Evolutionary conservation across 768 basidiomycete species (phyloP), one percentile per base, ranked within the genome.

Genomic region (Agaricus blazei): DNA sequence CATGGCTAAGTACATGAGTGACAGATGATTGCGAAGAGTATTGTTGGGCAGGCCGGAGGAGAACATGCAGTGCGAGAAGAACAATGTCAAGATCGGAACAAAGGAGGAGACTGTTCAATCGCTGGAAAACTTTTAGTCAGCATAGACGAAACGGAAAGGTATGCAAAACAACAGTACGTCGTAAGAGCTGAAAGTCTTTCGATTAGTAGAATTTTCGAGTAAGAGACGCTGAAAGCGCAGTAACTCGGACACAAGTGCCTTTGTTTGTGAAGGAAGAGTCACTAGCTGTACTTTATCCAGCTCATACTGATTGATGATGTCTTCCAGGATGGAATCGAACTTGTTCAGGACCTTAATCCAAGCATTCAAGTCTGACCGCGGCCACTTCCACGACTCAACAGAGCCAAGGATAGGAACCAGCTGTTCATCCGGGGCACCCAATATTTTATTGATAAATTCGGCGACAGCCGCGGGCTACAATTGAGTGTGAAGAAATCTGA

Each of bases 331-430:
- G 57, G 76, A 75, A 74, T 99, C 97, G 67, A 99, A 94, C 68
- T 89, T 90, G 79, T 99, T 96, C 47, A 99, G 83, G 56, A 95
- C 91, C 66, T 87, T 87, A 68, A 93, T 85, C 97, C 97, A 99
- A 54, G 90, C 85, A 72, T 97, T 93, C 58, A 99, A 80, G 76
- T 99, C 97, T 54, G 94, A 94, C 59, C 97, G 83, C 36, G 94
- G 92, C 88, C 92, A 98, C 68, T 81, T 87, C 97, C 97, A 99
- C 3, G 77, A 68, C 62, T 88, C 82, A 64, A 95, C 85, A 58
- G 79, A 70, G 31, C 78, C 70, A 55, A 98, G 77, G 55, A 86
- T 76, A 48, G 81, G 70, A 3, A 85, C 74, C 28, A 98, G 76
- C 60, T 93, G 84, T 40, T 90, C 82, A 56, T 84, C 85, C 3